A percentile compares a stretch with the other conserved stretches of the same genome.
Conservation (phyloP, 2,329 filamentous ascomycete genomes). For the Colletotrichum sublineola region DNA sequence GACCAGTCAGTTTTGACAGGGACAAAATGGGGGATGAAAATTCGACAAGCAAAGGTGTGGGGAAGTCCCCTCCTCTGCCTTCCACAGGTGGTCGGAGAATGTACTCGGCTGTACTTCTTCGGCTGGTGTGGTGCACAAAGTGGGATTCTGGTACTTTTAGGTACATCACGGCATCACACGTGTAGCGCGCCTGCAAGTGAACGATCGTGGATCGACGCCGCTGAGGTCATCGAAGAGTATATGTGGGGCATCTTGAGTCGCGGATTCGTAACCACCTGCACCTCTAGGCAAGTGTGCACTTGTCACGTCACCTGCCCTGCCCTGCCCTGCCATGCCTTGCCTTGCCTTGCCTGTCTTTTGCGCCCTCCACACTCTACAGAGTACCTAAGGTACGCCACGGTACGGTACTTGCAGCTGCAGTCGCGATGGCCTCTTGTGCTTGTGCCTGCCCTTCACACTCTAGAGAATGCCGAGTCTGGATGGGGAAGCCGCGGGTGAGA, state of each 20-base stretch:
- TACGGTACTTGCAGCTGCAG: not conserved
- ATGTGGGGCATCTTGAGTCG: conserved; percentile 31
- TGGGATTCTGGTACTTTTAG: fast-evolving
- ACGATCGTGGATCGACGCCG: conserved; percentile 36
- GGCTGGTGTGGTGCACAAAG: fast-evolving
- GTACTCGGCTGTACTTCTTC: no score
- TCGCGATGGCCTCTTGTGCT: not conserved
- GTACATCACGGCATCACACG: not conserved
- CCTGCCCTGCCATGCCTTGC: no score
- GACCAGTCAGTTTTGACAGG: no score
- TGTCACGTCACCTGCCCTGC: not conserved
- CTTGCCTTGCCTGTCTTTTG: not conserved
- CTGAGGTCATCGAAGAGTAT: conserved; percentile 35
- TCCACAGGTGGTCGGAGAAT: not conserved
- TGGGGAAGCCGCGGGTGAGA: not conserved
- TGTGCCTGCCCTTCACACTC: not conserved
- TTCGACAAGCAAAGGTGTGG: conserved; percentile 22
- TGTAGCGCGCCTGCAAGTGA: not conserved
- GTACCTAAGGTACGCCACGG: not conserved
- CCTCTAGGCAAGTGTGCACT: not conserved
- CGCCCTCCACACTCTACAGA: not conserved
- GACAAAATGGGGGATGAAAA: not conserved
- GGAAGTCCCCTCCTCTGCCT: conserved; percentile 10
- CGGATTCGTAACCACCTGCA: conserved; percentile 22
- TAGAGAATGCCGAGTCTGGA: not conserved